phyloP scores from a whole-genome alignment of 495 filamentous ascomycete species.

The Friedmanniomyces endolithicus region DNA sequence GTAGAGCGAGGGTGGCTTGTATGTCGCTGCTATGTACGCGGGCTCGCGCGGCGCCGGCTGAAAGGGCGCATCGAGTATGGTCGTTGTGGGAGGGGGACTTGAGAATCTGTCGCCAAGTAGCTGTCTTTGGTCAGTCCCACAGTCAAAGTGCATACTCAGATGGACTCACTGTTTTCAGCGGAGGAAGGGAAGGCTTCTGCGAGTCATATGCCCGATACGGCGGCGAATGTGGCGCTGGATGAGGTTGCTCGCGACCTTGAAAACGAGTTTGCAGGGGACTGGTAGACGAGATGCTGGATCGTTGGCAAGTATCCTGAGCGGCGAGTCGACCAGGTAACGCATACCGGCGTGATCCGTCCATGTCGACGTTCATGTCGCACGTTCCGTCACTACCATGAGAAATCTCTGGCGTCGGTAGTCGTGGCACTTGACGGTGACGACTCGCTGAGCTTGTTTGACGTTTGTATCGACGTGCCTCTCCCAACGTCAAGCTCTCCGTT shows the following conservation, averaged over 20 bases:
- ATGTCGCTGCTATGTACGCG: neutral
- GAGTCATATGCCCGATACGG: slow-evolving; percentile 3
- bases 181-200: slow-evolving; percentile 11
- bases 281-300: neutral
- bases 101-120: slow-evolving; percentile 6
- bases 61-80: neutral
- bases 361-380: neutral
- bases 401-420: neutral
- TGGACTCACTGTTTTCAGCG: slow-evolving; percentile 14
- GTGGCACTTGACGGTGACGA: neutral
- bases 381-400: neutral
- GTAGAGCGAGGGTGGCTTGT: slow-evolving; percentile 16
- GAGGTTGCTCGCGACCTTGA: neutral
- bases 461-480: no score
- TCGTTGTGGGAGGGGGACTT: slow-evolving; percentile 17
- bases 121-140: neutral
- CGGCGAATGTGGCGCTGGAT: slow-evolving; percentile 6
- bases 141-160: neutral
- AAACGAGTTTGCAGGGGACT: neutral
- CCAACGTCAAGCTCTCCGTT: no score
- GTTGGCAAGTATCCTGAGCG: neutral
- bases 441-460: no score
- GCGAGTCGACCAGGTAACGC: neutral
- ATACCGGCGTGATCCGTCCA: neutral
- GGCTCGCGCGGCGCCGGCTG: slow-evolving; percentile 15